Evolutionary conservation across 768 basidiomycete genomes (phyloP), one percentile per base, ranked within the genome.

Genomic region (Phlebiopsis gigantea): DNA sequence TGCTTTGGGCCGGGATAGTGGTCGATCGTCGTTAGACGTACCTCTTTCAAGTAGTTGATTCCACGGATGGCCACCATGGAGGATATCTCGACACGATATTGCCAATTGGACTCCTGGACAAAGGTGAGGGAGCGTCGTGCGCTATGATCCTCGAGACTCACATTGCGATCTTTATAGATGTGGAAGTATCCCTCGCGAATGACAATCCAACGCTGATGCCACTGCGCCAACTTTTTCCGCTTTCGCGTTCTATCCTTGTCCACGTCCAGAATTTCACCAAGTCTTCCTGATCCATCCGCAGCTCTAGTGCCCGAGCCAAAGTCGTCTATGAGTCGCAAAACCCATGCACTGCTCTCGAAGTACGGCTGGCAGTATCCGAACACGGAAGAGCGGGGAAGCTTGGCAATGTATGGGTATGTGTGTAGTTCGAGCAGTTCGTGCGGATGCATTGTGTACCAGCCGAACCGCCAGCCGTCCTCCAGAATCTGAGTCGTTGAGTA

Each of bases 351-450:
- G 12, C 79, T 77, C 47, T 83, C 80, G 64, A 83, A 84, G 69
- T 82, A 86, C 0, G 84, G 85, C 29, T 78, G 71, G 25, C 77
- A 68, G 60, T 87, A 87, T 5, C 74, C 71, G 45, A 66, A 62
- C 17, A 73, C 61, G 39, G 66, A 49, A 22, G 70, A 65, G 19
- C 79, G 71, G 1, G 75, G 79, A 0, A 87, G 72, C 3, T 66
- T 66, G 2, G 77, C 72, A 41, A 82, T 59, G 43, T 49, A 57
- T 12, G 60, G 56, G 1, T 54, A 58, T 6, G 75, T 74, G 56
- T 91, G 87, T 17, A 91, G 67, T 63, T 91, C 89, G 21, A 91
- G 75, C 2, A 91, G 75, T 61, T 90, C 89, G 60, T 82, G 74
- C 0, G 84, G 78, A 6, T 74, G 70, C 21, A 90, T 63, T 41